A percentile compares a stretch with the other conserved stretches of the same genome.
Evolutionary conservation across 1,284 basidiomycete species (phyloP).

Genomic region (Porodaedalea pini): DNA sequence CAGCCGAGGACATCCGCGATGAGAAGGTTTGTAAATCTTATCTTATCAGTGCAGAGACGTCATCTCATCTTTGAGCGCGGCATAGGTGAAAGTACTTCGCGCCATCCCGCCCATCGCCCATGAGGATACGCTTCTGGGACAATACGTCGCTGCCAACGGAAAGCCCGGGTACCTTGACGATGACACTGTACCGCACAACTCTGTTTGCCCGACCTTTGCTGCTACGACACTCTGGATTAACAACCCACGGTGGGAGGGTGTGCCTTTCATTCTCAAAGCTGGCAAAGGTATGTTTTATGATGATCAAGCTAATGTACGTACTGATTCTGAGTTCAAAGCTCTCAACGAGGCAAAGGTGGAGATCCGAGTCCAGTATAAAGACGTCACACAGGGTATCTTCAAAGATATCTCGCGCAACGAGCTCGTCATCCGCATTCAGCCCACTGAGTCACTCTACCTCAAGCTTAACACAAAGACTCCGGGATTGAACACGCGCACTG

Average conservation of each 20-base stretch:
- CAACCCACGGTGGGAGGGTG: conserved; percentile 95
- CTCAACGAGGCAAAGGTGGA: conserved; percentile 97
- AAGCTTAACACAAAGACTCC: conserved; percentile 94
- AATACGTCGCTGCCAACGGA: conserved; percentile 84
- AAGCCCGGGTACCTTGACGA: conserved; percentile 98
- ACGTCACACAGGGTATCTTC: conserved; percentile 94
- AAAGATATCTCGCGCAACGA: conserved; percentile 93
- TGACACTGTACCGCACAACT: conserved; percentile 87
- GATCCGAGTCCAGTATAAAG: conserved; percentile 94
- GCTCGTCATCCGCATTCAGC: conserved; percentile 93
- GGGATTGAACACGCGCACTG: conserved; percentile 82
- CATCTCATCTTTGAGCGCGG: conserved; percentile 14
- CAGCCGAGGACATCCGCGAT: conserved; percentile 93
- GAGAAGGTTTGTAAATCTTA: conserved; percentile 68
- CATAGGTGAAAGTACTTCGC: conserved; percentile 89
- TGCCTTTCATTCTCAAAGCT: conserved; percentile 95
- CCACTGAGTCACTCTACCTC: conserved; percentile 90
- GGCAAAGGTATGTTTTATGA: conserved; percentile 72
- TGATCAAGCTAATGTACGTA: conserved; percentile 6
- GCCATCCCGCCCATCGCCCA: conserved; percentile 79
- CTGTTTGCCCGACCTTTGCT: conserved; percentile 90
- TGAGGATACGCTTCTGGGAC: conserved; percentile 83
- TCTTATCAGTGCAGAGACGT: conserved; percentile 20
- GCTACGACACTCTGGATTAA: conserved; percentile 86
- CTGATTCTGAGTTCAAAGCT: conserved; percentile 44